Evolutionary conservation across 768 basidiomycete genomes (phyloP), one percentile per base, ranked within the genome.

Genomic region (Exsudoporus frostii): DNA sequence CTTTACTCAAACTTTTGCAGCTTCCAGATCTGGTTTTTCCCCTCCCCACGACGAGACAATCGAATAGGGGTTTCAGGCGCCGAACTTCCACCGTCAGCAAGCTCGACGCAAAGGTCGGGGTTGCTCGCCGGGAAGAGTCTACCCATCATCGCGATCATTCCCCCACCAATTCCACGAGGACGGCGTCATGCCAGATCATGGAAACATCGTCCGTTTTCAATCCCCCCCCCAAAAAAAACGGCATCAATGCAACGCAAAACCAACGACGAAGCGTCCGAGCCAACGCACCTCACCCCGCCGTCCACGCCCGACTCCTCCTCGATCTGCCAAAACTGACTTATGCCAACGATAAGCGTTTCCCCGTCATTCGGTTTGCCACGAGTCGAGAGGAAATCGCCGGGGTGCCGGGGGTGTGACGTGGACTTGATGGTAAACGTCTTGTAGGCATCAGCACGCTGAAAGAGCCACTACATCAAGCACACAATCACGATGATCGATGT

Each of bases 11-110:
- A 8, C 40, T 37, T 32, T 19, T 57, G 41, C 33, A 51, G 7
- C 55, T 43, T 61, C 83, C 83, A 84, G 4, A 77, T 72, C 67
- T 85, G 83, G 58, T 83, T 81, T 19, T 71, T 44, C 4, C 76
- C 80, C 1, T 61, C 64, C 81, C 79, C 82, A 17, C 70, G 70
- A 14, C 58, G 59, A 81, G 82, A 84, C 25, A 82, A 47, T 3
- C 73, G 71, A 22, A 84, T 63, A 0, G 71, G 69, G 0, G 76
- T 79, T 6, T 80, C 79, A 7, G 75, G 74, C 1, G 67, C 64
- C 8, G 75, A 22, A 54, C 73, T 73, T 17, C 83, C 83, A 34
- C 79, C 54, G 37, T 68, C 69, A 27, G 67, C 74, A n/a, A 84
- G 62, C 54, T 84, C 83, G 42, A 79, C 54, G 58, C 76, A 78